Conservation (phyloP, 768 basidiomycete genomes). For the Lactarius sp. region DNA sequence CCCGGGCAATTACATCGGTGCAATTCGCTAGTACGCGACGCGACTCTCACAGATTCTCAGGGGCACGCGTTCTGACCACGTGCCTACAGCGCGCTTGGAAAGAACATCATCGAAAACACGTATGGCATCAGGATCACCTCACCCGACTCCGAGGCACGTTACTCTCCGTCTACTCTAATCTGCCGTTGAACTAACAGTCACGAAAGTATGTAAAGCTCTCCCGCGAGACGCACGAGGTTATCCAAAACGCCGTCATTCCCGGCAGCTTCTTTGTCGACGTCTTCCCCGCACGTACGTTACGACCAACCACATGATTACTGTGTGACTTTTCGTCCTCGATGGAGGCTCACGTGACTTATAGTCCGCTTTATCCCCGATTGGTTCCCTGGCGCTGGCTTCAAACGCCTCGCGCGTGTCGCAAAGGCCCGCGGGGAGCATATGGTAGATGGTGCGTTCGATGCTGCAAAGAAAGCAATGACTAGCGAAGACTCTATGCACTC, state of each 20-base stretch:
- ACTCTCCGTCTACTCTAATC: neutral
- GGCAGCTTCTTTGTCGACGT: slow-evolving; percentile 25
- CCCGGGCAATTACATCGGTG: slow-evolving; percentile 19
- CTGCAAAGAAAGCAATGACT: slow-evolving; percentile 20
- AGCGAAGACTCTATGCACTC: slow-evolving; percentile 21
- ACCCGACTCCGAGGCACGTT: slow-evolving; percentile 18
- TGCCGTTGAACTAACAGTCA: neutral
- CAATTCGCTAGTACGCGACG: slow-evolving; percentile 22
- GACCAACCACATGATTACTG: neutral
- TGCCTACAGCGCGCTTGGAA: slow-evolving; percentile 21
- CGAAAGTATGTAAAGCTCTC: slow-evolving; percentile 22
- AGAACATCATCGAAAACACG: slow-evolving; percentile 25
- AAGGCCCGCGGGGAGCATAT: slow-evolving; percentile 23
- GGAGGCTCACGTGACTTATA: slow-evolving; percentile 12
- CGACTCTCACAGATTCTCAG: neutral
- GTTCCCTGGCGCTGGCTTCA: slow-evolving; percentile 26
- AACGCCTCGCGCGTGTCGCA: slow-evolving; percentile 22
- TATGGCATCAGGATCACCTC: slow-evolving; percentile 24
- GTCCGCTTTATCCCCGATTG: slow-evolving; percentile 24
- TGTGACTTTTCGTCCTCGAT: too few relatives aligned
- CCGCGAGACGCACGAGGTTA: slow-evolving; percentile 24
- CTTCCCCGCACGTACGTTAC: slow-evolving; percentile 21
- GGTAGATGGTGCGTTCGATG: slow-evolving; percentile 21
- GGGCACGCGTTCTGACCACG: slow-evolving; percentile 16
- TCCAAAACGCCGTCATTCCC: slow-evolving; percentile 25